Evolutionary conservation across 805 yeast species (phyloP).

Genomic region (Metschnikowia arizonensis): DNA sequence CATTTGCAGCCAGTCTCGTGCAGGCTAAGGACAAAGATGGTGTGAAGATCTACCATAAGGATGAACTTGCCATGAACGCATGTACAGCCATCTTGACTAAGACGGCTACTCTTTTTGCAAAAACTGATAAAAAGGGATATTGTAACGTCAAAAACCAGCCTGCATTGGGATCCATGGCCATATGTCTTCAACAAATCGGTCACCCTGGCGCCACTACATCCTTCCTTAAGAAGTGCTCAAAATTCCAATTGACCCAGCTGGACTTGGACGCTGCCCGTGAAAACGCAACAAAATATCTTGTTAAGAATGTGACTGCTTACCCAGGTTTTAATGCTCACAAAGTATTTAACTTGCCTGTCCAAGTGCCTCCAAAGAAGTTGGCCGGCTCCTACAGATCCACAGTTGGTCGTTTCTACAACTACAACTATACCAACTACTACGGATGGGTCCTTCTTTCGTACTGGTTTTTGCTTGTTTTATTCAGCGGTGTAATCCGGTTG

Average conservation of each 20-base stretch:
- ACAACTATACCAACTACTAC: slow-evolving; percentile 36
- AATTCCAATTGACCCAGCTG: slow-evolving; percentile 25
- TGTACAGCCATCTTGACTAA: slow-evolving; percentile 25
- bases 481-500: slow-evolving; percentile 42
- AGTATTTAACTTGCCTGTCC: slow-evolving; percentile 35
- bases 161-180: slow-evolving; percentile 38
- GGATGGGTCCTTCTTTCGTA: slow-evolving; percentile 43
- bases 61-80: slow-evolving; percentile 24
- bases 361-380: slow-evolving; percentile 19
- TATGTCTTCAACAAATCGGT: slow-evolving; percentile 28
- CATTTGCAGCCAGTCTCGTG: slow-evolving; percentile 13
- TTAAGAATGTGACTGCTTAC: slow-evolving; percentile 28
- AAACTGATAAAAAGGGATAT: slow-evolving; percentile 26
- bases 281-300: slow-evolving; percentile 40
- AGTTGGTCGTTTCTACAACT: slow-evolving; percentile 34
- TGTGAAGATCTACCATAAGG: slow-evolving; percentile 21
- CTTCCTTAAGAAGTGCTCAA: slow-evolving; percentile 12
- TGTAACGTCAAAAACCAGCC: slow-evolving; percentile 35
- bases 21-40: slow-evolving; percentile 16
- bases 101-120: slow-evolving; percentile 23
- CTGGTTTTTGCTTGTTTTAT: slow-evolving; percentile 44
- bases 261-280: slow-evolving; percentile 33
- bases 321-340: slow-evolving; percentile 27
- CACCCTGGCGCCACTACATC: slow-evolving; percentile 17
- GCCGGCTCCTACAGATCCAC: slow-evolving; percentile 26